Base-by-base conservation (phyloP, 768 basidiomycete genomes). In the Suillus cothurnatus region DNA sequence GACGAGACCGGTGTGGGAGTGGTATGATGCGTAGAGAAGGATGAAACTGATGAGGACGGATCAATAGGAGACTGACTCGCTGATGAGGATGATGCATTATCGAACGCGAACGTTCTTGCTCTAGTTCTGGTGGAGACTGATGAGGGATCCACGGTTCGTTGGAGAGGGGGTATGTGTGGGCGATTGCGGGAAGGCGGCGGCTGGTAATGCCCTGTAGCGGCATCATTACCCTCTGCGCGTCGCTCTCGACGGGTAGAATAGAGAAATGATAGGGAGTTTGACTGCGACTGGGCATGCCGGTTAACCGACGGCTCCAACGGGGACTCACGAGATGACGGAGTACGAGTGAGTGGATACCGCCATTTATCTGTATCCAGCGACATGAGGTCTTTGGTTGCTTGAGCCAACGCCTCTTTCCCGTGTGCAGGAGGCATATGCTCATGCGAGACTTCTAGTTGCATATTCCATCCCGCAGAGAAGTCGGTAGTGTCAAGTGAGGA, bases 351-450 rank as follows among this genome's bases (percentile, higher is more conserved):
- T 4, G 72, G 73, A 59, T 72, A 70, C 32, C 71, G 72, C 81
- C 79, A 87, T 8, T 72, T 76, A 17, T 76, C 81, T 15, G 67
- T 69, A 65, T 90, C 90, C 32, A 93, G 81, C 5, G 90, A 81
- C 88, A 94, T 92, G 52, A 94, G 85, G 75, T 93, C 91, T 75
- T 91, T 92, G 0, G 92, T 94, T 0, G 92, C 92, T 76, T 89
- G 90, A 61, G 89, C 79, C 62, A 94, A 83, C 2, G 88, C 87
- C 62, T 90, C 87, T 64, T 81, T 86, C 65, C 85, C 86, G 63
- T 79, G 85, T 61, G 83, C 76, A 14, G 84, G 82, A 41, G 82
- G 79, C 69, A 85, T 76, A 66, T 85, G 82, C 59, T 85, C 81
- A 55, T 81, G 78, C 31, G 65, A 78, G 66, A 65, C 73, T 63